Base-by-base conservation (phyloP, 116 monocot species). In the Posidonia oceanica region DNA sequence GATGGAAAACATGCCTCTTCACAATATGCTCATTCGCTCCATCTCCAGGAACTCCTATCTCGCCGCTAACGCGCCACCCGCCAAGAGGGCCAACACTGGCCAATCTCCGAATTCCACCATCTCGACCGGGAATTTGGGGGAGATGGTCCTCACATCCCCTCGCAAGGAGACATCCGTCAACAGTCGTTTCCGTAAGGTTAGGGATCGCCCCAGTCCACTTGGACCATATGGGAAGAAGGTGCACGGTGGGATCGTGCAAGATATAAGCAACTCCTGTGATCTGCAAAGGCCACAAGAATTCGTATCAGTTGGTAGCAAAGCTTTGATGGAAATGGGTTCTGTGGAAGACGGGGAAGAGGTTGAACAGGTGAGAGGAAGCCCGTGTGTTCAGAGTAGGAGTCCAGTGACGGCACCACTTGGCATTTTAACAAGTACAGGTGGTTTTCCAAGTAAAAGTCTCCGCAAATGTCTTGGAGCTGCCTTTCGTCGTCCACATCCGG, bases 311-410 rank as follows among this genome's bases (percentile, higher is more conserved):
- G 91, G 87, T 59, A 91, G 87, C 79, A 91, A 91, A 80, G 94
- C 76, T 57, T 54, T 82, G 21, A 14, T 84, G 72, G 87, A 85
- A 64, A 84, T 89, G 69, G 72, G 61, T 20, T 96, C 96, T 10
- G 96, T 96, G 37, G 96, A 96, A 74, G 89, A 88, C 81, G 96
- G 96, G 44, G 96, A 96, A 69, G 91, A 96, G 84, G 96, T 96
- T 39, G 96, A 96, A 72, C 96, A 96, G 82, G 83, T 75, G 39
- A 83, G 79, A 77, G 66, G 71, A 7, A 88, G 84, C 79, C 88
- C 96, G 6, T 72, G 91, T 75, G 81, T 91, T 73, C 89, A 96
- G 67, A 96, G 96, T 73, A 85, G 83, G 74, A 96, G 96, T 75
- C 96, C 91, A 6, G 39, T 96, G 52, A 87, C 81, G 52, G 75